These are phyloP conservation scores for Chaetomiaceae sp. DNA, from an alignment of 2,329 filamentous ascomycete species.

Conservation along the genomic window DNA sequence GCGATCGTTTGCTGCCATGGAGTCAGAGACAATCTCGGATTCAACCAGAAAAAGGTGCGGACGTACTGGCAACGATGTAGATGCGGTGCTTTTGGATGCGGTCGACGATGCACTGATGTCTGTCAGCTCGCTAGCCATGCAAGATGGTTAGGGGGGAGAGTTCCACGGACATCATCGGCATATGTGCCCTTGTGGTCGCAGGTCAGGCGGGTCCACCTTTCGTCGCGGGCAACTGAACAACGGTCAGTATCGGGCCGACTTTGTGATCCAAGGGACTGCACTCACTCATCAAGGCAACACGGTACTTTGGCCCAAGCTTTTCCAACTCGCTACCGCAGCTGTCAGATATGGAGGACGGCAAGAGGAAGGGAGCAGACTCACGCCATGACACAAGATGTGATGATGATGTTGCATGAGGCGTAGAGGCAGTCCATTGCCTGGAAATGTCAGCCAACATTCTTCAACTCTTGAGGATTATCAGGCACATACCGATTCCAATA, in stretches of 20 bases:
- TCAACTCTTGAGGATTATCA: not conserved
- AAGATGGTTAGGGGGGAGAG: not conserved
- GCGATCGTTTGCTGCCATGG: conserved; percentile 56
- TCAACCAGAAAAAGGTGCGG: conserved; percentile 29
- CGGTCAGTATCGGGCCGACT: conserved; percentile 17
- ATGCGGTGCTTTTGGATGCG: conserved; percentile 69
- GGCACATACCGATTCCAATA: conserved; percentile 79
- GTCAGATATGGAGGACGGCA: not conserved
- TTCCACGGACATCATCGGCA: conserved; percentile 48
- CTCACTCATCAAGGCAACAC: conserved; percentile 56
- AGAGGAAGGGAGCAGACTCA: conserved; percentile 27
- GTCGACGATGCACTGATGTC: conserved; percentile 70
- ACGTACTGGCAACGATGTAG: conserved; percentile 69
- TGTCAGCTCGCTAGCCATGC: conserved; percentile 41
- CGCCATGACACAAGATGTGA: conserved; percentile 66
- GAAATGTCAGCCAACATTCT: not conserved
- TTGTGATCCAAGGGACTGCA: not conserved
- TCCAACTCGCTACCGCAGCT: conserved; percentile 68
- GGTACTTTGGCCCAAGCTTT: conserved; percentile 83
- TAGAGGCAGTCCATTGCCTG: conserved; percentile 83
- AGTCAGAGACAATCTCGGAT: conserved; percentile 25
- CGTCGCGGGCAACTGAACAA: conserved; percentile 78
- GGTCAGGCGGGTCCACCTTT: conserved; percentile 77
- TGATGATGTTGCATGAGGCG: conserved; percentile 83
- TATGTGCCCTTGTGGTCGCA: conserved; percentile 90